Percentiles rank a stretch among this genome's conserved stretches.
Conservation (phyloP, 495 filamentous ascomycete genomes). For the Daldinia loculata region DNA sequence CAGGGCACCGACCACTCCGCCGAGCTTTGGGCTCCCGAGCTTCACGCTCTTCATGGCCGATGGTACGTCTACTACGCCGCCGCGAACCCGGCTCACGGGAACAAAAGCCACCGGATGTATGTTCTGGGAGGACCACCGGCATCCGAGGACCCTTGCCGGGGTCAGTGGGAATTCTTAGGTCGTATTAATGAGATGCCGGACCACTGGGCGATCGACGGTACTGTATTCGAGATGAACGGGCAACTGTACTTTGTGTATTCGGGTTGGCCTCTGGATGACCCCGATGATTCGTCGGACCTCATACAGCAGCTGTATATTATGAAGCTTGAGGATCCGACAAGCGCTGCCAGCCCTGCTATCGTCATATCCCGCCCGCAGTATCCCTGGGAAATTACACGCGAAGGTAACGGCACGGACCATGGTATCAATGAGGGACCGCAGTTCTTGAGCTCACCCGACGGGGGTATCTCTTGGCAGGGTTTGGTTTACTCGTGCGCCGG, state of each 20-base stretch:
- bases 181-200: conserved; percentile 42
- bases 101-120: conserved; percentile 47
- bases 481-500: conserved; percentile 43
- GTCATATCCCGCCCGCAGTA: conserved; percentile 36
- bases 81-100: conserved; percentile 39
- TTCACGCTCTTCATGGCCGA: conserved; percentile 44
- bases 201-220: conserved; percentile 49
- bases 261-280: conserved; percentile 43
- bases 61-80: conserved; percentile 50
- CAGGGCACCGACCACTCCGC: conserved; percentile 45
- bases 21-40: conserved; percentile 47
- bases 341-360: conserved; percentile 30
- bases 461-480: conserved; percentile 37
- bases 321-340: conserved; percentile 37
- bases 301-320: conserved; percentile 45
- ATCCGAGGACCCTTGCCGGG: conserved; percentile 37
- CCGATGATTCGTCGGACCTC: conserved; percentile 25
- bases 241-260: conserved; percentile 44
- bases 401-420: conserved; percentile 35
- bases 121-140: conserved; percentile 43
- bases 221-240: conserved; percentile 42
- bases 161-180: conserved; percentile 46
- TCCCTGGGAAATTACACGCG: conserved; percentile 45
- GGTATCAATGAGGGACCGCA: conserved; percentile 49
- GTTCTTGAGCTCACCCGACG: conserved; percentile 43